These are phyloP conservation scores for Rosa rugosa DNA, from an alignment of 306 rosid species.

Conservation along the genomic window DNA sequence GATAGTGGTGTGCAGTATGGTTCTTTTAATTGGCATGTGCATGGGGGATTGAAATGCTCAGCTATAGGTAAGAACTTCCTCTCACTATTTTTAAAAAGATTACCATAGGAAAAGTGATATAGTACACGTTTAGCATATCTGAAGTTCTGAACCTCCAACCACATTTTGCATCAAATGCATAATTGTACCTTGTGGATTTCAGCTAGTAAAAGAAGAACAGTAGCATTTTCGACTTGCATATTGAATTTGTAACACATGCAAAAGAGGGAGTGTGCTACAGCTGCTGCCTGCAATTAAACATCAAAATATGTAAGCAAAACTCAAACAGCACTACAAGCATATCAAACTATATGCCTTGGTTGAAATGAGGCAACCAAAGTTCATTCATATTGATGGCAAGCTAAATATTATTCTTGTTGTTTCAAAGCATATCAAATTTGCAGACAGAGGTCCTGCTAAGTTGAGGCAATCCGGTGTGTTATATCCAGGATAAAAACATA, in stretches of 20 bases:
- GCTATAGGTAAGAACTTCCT: background rate
- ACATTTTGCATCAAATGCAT: background rate
- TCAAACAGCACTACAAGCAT: constrained; percentile 8
- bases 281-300: constrained; percentile 64
- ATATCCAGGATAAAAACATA: background rate
- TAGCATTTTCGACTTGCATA: constrained; percentile 92
- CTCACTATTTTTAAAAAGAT: background rate
- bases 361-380: background rate
- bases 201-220: constrained; percentile 92
- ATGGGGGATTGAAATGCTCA: background rate
- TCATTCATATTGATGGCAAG: background rate
- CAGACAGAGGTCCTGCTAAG: background rate
- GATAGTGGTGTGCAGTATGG: background rate
- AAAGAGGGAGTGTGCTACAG: constrained; percentile 93
- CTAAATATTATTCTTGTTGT: background rate
- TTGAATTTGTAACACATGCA: constrained; percentile 93
- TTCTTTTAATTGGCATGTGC: background rate
- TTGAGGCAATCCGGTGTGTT: background rate
- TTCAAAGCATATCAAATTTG: background rate
- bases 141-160: constrained; percentile 9
- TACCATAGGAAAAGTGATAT: background rate
- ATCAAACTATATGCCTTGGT: background rate
- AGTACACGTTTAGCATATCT: background rate
- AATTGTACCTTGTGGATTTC: constrained; percentile 87
- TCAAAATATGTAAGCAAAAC: constrained; percentile 21